Evolutionary conservation across 2,329 filamentous ascomycete genomes (phyloP).

Genomic region (Penicillium verrucosum): DNA sequence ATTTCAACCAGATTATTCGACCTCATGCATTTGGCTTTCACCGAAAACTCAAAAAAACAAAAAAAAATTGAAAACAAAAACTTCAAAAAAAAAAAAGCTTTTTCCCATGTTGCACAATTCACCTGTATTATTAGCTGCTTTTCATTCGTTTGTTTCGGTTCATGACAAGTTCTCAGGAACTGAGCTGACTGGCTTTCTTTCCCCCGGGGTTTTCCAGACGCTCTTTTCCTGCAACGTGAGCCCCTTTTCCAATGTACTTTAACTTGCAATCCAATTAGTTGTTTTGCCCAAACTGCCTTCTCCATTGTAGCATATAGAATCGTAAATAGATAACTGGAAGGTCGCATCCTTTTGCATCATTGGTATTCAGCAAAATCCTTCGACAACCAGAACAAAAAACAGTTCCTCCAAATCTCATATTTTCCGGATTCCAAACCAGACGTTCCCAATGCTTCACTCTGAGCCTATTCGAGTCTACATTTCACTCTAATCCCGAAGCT

Average conservation of each 20-base stretch:
- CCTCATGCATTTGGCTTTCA: fast-evolving
- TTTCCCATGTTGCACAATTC: not conserved
- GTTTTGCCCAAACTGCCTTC: not conserved
- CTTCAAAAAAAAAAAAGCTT: not conserved
- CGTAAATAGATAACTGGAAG: too few species aligned
- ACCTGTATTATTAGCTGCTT: not conserved
- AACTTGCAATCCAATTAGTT: not conserved
- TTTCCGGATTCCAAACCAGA: too few species aligned
- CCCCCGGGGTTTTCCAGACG: not conserved
- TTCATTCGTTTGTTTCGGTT: not conserved
- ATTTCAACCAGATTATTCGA: not conserved
- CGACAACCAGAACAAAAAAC: not conserved
- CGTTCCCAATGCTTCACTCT: not conserved
- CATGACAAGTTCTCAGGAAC: not conserved
- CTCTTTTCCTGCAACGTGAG: not conserved
- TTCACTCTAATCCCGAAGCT: not conserved
- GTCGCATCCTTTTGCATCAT: not conserved
- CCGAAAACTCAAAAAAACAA: not conserved
- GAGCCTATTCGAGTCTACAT: not conserved
- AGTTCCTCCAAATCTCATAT: not conserved
- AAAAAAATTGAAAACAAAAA: not conserved
- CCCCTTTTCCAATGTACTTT: not conserved
- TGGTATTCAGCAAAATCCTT: not conserved
- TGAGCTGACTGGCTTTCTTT: not conserved
- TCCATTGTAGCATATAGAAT: not conserved